phyloP scores from a whole-genome alignment of 352 stramenopile genomes.

The Paralagenidium karlingii region DNA sequence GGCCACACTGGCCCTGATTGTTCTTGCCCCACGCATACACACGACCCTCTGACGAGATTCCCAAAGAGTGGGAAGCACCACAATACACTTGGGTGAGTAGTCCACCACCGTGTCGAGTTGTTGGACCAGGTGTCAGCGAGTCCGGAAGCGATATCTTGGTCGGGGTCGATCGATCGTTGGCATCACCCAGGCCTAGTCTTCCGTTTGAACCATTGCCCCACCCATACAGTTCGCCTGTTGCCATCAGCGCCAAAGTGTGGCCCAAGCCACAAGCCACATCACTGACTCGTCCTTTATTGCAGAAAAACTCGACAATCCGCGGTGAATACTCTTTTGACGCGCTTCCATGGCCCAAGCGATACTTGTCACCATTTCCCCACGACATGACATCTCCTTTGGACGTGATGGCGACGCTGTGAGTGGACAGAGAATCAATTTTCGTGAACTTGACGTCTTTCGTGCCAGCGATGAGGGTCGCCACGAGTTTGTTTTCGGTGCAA shows the following conservation, averaged over 20 bases:
- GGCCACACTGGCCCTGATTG: slow-evolving; percentile 74
- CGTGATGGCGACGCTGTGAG: slow-evolving; percentile 65
- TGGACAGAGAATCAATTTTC: slow-evolving; percentile 77
- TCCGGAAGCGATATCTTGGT: slow-evolving; percentile 13
- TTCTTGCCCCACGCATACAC: slow-evolving; percentile 73
- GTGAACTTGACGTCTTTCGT: slow-evolving; percentile 31
- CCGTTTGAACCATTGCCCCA: slow-evolving; percentile 84
- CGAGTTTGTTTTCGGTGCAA: slow-evolving; percentile 72
- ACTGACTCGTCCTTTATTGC: slow-evolving; percentile 32
- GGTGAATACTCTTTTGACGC: slow-evolving; percentile 61
- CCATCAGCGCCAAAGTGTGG: slow-evolving; percentile 47
- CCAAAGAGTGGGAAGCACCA: slow-evolving; percentile 68
- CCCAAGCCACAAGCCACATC: slow-evolving; percentile 54
- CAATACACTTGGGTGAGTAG: slow-evolving; percentile 39
- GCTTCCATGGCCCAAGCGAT: slow-evolving; percentile 57
- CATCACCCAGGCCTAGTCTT: slow-evolving; percentile 65
- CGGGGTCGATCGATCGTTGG: slow-evolving; percentile 44
- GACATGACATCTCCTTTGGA: slow-evolving; percentile 46
- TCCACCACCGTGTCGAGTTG: not conserved
- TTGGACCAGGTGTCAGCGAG: slow-evolving; percentile 3
- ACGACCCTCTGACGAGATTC: slow-evolving; percentile 32
- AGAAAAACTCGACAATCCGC: slow-evolving; percentile 43
- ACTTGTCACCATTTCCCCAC: slow-evolving; percentile 81
- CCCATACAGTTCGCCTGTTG: slow-evolving; percentile 48
- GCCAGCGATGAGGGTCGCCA: slow-evolving; percentile 43